Evolutionary conservation across 345 rosid genomes (phyloP).

Genomic region (Populus deltoides): DNA sequence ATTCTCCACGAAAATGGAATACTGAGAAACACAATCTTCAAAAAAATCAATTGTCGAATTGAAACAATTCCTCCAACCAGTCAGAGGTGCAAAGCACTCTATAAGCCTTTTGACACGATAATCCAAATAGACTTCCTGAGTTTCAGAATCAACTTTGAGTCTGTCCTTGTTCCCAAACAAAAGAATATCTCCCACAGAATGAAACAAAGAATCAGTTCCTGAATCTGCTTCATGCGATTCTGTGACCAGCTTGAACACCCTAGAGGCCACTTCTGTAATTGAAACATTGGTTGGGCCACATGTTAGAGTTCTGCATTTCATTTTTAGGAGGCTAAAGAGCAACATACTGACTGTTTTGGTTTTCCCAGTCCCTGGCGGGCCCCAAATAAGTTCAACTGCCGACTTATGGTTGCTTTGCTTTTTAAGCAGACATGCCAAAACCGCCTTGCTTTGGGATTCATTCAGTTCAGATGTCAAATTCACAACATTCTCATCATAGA

Average conservation of each 20-base stretch:
- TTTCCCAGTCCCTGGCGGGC: conserved; percentile 62
- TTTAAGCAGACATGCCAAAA: conserved; percentile 25
- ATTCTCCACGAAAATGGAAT: conserved; percentile 24
- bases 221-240: conserved; percentile 9
- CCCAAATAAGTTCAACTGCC: conserved; percentile 45
- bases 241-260: conserved; percentile 39
- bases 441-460: conserved; percentile 33
- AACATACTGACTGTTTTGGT: conserved; percentile 38
- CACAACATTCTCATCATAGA: neutral
- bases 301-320: conserved; percentile 37
- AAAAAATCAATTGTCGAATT: conserved; percentile 28
- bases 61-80: conserved; percentile 31
- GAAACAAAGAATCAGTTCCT: conserved; percentile 4
- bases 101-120: conserved; percentile 34
- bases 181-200: conserved; percentile 33
- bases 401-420: conserved; percentile 26
- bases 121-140: conserved; percentile 41
- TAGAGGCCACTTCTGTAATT: conserved; percentile 38
- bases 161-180: conserved; percentile 44
- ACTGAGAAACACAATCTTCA: conserved; percentile 23
- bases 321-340: conserved; percentile 28
- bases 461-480: conserved; percentile 23
- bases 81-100: conserved; percentile 20
- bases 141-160: conserved; percentile 26
- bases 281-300: conserved; percentile 58